Evolutionary conservation across 1,284 basidiomycete genomes (phyloP).

Genomic region (Meira nashicola): DNA sequence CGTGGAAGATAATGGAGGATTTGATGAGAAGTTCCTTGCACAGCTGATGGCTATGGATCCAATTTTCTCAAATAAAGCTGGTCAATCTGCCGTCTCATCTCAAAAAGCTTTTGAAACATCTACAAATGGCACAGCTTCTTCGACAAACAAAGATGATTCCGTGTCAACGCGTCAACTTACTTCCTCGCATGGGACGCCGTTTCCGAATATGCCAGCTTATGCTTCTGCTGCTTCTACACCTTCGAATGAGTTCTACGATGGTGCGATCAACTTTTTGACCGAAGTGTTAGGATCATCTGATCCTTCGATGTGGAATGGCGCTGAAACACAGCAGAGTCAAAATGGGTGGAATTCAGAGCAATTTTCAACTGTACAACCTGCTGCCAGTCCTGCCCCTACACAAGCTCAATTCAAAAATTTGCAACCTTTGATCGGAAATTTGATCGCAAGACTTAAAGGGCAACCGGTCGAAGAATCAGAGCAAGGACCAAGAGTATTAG

Average conservation of each 20-base stretch:
- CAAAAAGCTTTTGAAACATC: background rate
- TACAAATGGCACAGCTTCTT: too few species aligned
- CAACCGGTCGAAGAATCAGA: background rate
- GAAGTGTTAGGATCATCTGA: conserved; percentile 7
- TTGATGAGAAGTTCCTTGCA: conserved; percentile 8
- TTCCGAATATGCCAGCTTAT: too few species aligned
- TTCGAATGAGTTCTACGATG: conserved; percentile 11
- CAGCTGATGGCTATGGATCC: conserved; percentile 4
- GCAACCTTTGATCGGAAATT: conserved; percentile 7
- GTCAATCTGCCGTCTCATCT: background rate
- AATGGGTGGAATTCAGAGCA: background rate
- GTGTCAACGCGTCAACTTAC: too few species aligned
- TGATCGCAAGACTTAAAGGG: conserved; percentile 9
- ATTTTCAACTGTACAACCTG: background rate
- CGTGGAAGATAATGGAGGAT: conserved; percentile 1
- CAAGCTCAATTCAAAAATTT: conserved; percentile 6
- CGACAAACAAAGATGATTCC: too few species aligned
- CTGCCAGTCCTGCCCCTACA: background rate
- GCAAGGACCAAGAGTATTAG: background rate
- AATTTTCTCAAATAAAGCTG: background rate
- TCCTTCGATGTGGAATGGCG: conserved; percentile 8
- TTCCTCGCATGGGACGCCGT: too few species aligned
- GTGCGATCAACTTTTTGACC: conserved; percentile 10
- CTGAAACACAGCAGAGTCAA: background rate
- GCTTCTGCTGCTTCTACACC: conserved; percentile 3